A percentile compares a stretch with the other conserved stretches of the same genome.
Evolutionary conservation across 192 early-diverging fungal species (phyloP).

Genomic region (Umbelopsis vinacea): DNA sequence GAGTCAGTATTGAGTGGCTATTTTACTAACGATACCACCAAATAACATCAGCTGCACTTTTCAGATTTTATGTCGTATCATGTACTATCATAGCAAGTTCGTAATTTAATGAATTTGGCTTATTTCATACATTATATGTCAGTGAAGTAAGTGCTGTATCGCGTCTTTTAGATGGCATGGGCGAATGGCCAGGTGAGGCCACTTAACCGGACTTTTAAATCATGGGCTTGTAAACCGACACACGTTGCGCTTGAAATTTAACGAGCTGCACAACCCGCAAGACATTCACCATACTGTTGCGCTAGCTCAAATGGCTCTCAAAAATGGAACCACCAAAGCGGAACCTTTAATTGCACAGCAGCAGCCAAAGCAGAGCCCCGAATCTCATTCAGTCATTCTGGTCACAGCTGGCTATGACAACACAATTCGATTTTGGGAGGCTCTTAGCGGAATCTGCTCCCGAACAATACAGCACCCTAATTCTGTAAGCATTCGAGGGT

Average conservation of each 20-base stretch:
- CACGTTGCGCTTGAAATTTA: neutral
- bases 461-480: conserved; percentile 82
- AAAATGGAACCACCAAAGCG: neutral
- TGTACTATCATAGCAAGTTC: too few relatives aligned
- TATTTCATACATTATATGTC: too few relatives aligned
- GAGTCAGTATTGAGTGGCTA: too few relatives aligned
- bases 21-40: too few relatives aligned
- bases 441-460: conserved; percentile 64
- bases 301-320: conserved; percentile 10
- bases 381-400: conserved; percentile 59
- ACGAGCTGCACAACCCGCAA: neutral
- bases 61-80: too few relatives aligned
- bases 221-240: neutral
- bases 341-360: conserved; percentile 1
- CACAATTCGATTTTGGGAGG: conserved; percentile 78
- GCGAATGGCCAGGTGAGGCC: too few relatives aligned
- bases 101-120: too few relatives aligned
- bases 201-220: neutral
- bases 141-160: too few relatives aligned
- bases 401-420: conserved; percentile 84
- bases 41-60: too few relatives aligned
- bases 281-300: neutral
- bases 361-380: conserved; percentile 45
- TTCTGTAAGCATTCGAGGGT: conserved; percentile 53
- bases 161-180: too few relatives aligned